Evolutionary conservation across 768 basidiomycete genomes (phyloP), one percentile per base, ranked within the genome.

Genomic region (Suillus subluteus): DNA sequence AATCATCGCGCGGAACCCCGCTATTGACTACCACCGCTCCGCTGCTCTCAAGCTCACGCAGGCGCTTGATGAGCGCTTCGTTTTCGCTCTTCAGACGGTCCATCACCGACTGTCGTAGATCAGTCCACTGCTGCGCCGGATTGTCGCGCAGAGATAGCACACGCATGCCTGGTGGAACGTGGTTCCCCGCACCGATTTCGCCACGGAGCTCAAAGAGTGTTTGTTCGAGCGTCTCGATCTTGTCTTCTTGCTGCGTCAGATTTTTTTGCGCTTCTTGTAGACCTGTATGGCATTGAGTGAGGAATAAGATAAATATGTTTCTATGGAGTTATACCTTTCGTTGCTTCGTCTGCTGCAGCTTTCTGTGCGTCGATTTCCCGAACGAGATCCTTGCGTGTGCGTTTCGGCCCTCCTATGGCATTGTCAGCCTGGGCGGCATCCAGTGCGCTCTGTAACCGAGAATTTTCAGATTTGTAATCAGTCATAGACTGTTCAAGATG

Each of bases 11-110:
- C 6, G 62, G 67, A 32, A 69, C 71, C 23, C 76, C 67, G 21
- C 67, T 38, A 3, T 70, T 76, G 4, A 52, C 66, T 26, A 69
- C 69, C 23, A 62, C 69, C 6, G 59, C 41, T 18, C 78, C 80
- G 12, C 74, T 79, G 32, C 76, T 80, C 72, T 91, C 91, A 6
- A 94, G 77, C 16, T 87, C 88, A 69, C 80, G 82, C 64, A 97
- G 73, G 54, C 91, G 80, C 58, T 82, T 85, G 67, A 97, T 78
- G 23, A 98, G 79, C 2, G 92, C 95, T 55, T 87, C 86, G 73
- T 98, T 99, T 82, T 99, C 97, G 52, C 78, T 80, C 77, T 86
- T 88, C 41, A 98, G 80, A 26, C 90, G 81, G 44, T 95, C 89
- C 80, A 98, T 83, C 23, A 85, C 88, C 26, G 85, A 89, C 68